Conservation (phyloP, 176 grass and related monocot species). For the Dendrocalamus sinicus region DNA sequence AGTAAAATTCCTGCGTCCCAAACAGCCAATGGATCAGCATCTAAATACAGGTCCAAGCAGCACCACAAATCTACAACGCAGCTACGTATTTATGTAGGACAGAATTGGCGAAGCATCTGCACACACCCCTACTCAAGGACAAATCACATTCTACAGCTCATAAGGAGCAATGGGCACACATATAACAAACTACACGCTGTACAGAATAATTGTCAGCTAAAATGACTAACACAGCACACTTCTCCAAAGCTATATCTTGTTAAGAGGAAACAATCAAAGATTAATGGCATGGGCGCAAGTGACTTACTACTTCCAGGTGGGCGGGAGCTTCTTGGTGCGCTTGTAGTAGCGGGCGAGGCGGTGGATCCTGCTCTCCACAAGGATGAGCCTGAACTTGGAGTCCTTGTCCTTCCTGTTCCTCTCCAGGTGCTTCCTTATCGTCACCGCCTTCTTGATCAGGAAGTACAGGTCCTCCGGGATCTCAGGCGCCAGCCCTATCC, state of each 20-base stretch:
- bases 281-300: neutral
- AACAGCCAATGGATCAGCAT: neutral
- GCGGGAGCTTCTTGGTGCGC: slow-evolving; percentile 93
- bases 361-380: slow-evolving; percentile 95
- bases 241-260: neutral
- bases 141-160: neutral
- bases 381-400: slow-evolving; percentile 86
- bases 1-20: neutral
- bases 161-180: neutral
- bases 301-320: slow-evolving; percentile 95
- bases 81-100: neutral
- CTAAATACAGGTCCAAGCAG: neutral
- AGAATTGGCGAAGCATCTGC: neutral
- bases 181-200: neutral
- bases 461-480: slow-evolving; percentile 92
- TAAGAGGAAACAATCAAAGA: neutral
- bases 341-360: slow-evolving; percentile 97
- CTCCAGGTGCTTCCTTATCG: slow-evolving; percentile 93
- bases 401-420: slow-evolving; percentile 99
- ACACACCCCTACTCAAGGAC: neutral
- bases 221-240: neutral
- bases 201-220: neutral
- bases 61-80: neutral
- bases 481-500: slow-evolving; percentile 65
- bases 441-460: slow-evolving; percentile 89